Conservation (phyloP, 2,329 filamentous ascomycete species). For the Pseudocercospora eumusae region DNA sequence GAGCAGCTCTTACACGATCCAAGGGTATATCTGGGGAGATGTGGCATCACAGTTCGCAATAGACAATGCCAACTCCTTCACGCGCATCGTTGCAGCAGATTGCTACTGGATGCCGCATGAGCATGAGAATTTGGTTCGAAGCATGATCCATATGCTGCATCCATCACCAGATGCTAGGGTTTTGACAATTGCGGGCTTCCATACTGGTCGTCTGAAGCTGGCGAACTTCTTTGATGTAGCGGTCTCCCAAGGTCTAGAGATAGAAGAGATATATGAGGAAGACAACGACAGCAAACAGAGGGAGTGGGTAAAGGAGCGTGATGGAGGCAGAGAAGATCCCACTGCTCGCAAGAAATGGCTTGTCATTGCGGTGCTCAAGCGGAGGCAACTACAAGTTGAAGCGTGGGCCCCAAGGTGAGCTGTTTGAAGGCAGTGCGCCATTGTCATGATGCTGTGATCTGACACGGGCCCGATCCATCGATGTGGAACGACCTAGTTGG, state of each 20-base stretch:
- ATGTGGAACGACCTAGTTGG: not conserved
- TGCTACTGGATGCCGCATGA: constrained; percentile 75
- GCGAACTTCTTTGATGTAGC: constrained; percentile 65
- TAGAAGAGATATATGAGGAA: constrained; percentile 69
- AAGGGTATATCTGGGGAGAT: constrained; percentile 68
- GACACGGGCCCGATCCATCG: not conserved
- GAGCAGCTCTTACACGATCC: constrained; percentile 46
- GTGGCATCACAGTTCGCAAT: constrained; percentile 47
- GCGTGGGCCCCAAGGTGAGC: not conserved
- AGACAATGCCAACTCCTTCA: constrained; percentile 50
- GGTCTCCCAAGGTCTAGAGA: constrained; percentile 54
- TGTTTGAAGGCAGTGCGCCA: not conserved
- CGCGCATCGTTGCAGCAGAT: constrained; percentile 68
- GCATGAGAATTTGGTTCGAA: constrained; percentile 65
- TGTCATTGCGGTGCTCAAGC: constrained; percentile 49
- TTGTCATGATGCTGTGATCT: not conserved
- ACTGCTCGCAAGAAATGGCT: constrained; percentile 69
- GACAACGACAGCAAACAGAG: constrained; percentile 65
- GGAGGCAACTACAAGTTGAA: not conserved
- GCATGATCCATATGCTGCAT: constrained; percentile 63
- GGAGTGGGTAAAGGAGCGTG: constrained; percentile 57
- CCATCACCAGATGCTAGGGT: constrained; percentile 58
- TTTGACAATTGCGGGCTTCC: constrained; percentile 70
- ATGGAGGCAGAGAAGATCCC: constrained; percentile 63
- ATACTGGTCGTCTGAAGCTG: constrained; percentile 68